Conservation (phyloP, 192 early-diverging fungal genomes). For the Entophlyctis luteolus region DNA sequence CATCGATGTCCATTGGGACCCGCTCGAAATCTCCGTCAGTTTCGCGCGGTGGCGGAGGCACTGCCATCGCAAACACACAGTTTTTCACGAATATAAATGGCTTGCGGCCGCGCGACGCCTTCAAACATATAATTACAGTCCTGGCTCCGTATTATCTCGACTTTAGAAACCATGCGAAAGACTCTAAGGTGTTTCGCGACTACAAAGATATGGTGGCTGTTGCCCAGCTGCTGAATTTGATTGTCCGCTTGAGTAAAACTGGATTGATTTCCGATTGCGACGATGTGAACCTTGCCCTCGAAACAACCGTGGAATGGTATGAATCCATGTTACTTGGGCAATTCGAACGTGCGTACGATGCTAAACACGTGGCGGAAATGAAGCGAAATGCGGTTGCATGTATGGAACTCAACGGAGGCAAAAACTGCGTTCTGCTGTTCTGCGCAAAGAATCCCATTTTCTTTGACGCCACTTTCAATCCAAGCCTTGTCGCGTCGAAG, state of each 20-base stretch:
- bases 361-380: constrained; percentile 62
- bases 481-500: constrained; percentile 39
- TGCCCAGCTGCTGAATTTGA: constrained; percentile 53
- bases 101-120: constrained; percentile 56
- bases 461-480: constrained; percentile 71
- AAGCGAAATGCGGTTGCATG: constrained; percentile 61
- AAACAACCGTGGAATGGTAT: constrained; percentile 74
- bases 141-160: constrained; percentile 70
- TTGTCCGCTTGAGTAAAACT: constrained; percentile 52
- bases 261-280: constrained; percentile 57
- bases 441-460: constrained; percentile 84
- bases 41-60: constrained; percentile 10
- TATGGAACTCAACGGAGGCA: constrained; percentile 70
- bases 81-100: constrained; percentile 29
- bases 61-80: constrained; percentile 21
- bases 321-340: constrained; percentile 68
- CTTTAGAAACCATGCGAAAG: constrained; percentile 59
- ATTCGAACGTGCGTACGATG: constrained; percentile 76
- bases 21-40: constrained; percentile 13
- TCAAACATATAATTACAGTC: constrained; percentile 57
- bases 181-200: constrained; percentile 68
- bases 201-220: constrained; percentile 60
- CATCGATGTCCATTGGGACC: not conserved
- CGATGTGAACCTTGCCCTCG: constrained; percentile 56
- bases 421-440: constrained; percentile 66